These are phyloP conservation scores for Arthromyces matolae DNA, from an alignment of 768 basidiomycete genomes.

Conservation along the genomic window DNA sequence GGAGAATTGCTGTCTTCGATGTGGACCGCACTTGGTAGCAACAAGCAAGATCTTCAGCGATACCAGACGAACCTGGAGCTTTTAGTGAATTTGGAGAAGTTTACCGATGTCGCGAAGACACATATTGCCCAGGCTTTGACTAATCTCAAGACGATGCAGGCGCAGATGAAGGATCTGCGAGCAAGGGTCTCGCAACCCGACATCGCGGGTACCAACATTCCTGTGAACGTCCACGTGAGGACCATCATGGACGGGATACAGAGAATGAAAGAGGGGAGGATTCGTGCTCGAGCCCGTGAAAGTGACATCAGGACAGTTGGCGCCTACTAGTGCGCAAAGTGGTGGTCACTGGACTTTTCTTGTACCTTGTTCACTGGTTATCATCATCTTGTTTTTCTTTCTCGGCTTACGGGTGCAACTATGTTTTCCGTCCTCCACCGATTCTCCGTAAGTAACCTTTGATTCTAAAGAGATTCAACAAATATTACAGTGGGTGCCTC, in stretches of 20 bases:
- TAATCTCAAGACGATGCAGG: constrained; percentile 41
- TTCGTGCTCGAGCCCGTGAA: constrained; percentile 27
- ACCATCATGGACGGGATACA: constrained; percentile 45
- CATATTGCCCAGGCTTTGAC: constrained; percentile 46
- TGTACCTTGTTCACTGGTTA: too few species aligned
- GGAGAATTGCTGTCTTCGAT: constrained; percentile 42
- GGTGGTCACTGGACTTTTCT: too few species aligned
- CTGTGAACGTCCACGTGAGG: constrained; percentile 50
- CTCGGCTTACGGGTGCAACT: too few species aligned
- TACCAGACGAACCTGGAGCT: constrained; percentile 34
- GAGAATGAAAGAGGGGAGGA: constrained; percentile 36
- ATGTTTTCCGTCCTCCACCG: too few species aligned
- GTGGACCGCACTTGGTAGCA: constrained; percentile 51
- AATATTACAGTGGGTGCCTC: too few species aligned
- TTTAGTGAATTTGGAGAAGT: constrained; percentile 36
- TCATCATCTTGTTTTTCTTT: neutral
- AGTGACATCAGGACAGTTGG: constrained; percentile 20
- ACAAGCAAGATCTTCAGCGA: constrained; percentile 30
- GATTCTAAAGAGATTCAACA: too few species aligned
- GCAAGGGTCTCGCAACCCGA: constrained; percentile 46
- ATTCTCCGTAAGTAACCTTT: too few species aligned
- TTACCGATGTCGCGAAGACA: constrained; percentile 39
- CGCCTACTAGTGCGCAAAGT: constrained; percentile 5
- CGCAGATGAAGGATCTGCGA: constrained; percentile 51
- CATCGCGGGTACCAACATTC: constrained; percentile 40